Evolutionary conservation across 163 green algal genomes (phyloP), one percentile per base, ranked within the genome.

Genomic region (Chlamydomonas reinhardtii): DNA sequence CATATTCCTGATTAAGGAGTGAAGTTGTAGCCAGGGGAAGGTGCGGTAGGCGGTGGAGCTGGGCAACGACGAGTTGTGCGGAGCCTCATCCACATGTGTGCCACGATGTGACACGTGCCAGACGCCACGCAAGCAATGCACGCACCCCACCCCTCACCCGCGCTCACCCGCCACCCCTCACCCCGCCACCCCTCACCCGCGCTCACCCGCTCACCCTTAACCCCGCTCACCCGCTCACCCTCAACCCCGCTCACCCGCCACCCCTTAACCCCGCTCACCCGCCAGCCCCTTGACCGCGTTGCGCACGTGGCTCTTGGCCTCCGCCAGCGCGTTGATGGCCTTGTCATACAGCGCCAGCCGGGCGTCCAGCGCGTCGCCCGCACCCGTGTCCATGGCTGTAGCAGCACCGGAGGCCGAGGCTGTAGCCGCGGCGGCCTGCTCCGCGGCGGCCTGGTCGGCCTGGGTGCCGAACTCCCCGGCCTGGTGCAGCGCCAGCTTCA

Each of bases 321-420:
- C 81, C 87, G 93, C 85, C 93, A 93, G 37, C 1, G 81, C 85
- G 73, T 92, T 94, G 76, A 94, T 87, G 35, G 73, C 66, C 32
- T 77, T 87, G 76, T 95, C 94, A 61, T 90, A 90, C 75, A 87
- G 70, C 16, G 84, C 37, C 62, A 95, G 74, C 14, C 76, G 74
- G n/a, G 62, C 54, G 17, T 94, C 93, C 56, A 88, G 61, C 20
- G 77, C 73, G 61, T 69, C 70, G 52, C 35, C 74, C 6, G 48
- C 65, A 43, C 15, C 79, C 82, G 15, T 85, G 78, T 72, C 37
- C 73, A 69, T 89, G 48, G 48, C 48, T 12, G 48, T 17, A 17
- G 48, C 48, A 17, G 48, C 48, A 14, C 12, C 48, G 12, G 48
- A 2, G n/a, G n/a, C n/a, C n/a, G n/a, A n/a, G n/a, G n/a, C n/a